Evolutionary conservation across 1,284 basidiomycete species (phyloP).

Genomic region (Puccinia brachypodii): DNA sequence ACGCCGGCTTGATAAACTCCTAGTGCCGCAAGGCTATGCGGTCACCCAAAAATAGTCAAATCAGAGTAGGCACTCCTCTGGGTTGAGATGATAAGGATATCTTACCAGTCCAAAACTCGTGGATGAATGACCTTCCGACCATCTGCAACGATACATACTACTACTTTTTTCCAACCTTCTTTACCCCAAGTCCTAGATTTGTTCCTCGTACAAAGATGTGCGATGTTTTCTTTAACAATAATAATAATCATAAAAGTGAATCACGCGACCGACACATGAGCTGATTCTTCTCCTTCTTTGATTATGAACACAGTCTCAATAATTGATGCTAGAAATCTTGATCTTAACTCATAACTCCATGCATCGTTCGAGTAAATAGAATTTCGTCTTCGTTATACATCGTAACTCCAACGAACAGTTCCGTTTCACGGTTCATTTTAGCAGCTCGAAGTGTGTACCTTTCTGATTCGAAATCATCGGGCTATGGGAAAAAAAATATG

Average conservation of each 20-base stretch:
- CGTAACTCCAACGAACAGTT: conserved; percentile 90
- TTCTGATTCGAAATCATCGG: conserved; percentile 82
- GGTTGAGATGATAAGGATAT: conserved; percentile 56
- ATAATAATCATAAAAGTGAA: background rate
- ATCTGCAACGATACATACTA: conserved; percentile 92
- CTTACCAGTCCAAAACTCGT: conserved; percentile 81
- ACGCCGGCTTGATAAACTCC: conserved; percentile 67
- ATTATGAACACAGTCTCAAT: no score
- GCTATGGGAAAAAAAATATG: conserved; percentile 55
- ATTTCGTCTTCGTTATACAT: conserved; percentile 97
- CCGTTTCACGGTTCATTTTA: conserved; percentile 75
- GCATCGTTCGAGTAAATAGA: conserved; percentile 87
- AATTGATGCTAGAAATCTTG: background rate
- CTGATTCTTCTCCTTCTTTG: conserved; percentile 57
- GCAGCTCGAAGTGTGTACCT: conserved; percentile 84
- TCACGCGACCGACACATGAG: conserved; percentile 72
- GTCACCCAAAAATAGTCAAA: background rate
- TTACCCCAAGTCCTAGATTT: conserved; percentile 94
- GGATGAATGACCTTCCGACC: conserved; percentile 90
- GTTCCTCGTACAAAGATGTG: conserved; percentile 81
- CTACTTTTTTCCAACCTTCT: conserved; percentile 97
- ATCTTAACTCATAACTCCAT: conserved; percentile 78
- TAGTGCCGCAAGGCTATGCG: conserved; percentile 54
- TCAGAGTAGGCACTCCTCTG: background rate
- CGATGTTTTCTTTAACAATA: conserved; percentile 58